Evolutionary conservation across 2,329 filamentous ascomycete genomes (phyloP).

Genomic region (Colletotrichum tanaceti): DNA sequence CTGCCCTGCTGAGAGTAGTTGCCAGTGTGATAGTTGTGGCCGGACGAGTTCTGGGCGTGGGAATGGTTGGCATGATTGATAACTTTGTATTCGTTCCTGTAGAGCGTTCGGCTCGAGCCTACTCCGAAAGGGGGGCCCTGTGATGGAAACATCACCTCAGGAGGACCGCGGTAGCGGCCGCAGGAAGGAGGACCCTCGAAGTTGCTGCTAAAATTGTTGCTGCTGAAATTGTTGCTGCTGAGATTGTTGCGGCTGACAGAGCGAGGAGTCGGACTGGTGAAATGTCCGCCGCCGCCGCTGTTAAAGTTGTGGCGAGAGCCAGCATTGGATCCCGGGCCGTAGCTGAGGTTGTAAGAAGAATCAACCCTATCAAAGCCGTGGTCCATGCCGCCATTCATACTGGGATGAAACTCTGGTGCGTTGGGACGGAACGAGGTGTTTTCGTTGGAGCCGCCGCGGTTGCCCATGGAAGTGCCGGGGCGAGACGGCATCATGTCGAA

Average conservation of each 20-base stretch:
- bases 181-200: constrained; percentile 10
- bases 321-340: constrained; percentile 18
- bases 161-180: constrained; percentile 11
- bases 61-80: constrained; percentile 6
- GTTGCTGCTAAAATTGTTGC: constrained; percentile 15
- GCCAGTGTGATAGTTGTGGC: constrained; percentile 19
- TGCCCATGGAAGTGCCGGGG: constrained; percentile 34
- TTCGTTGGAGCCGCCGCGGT: constrained; percentile 20
- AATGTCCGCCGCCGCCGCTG: constrained; percentile 18
- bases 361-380: constrained; percentile 11
- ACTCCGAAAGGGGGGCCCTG: constrained; percentile 1
- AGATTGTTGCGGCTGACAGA: constrained; percentile 18
- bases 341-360: constrained; percentile 26
- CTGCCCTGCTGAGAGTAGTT: constrained; percentile 20
- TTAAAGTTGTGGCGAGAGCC: constrained; percentile 31
- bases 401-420: constrained; percentile 50
- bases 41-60: constrained; percentile 10
- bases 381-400: constrained; percentile 26
- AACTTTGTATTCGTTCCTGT: constrained; percentile 16
- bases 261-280: constrained; percentile 31
- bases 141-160: constrained; percentile 8
- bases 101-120: constrained; percentile 1
- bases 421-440: constrained; percentile 47
- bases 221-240: too few species aligned
- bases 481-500: constrained; percentile 25